Evolutionary conservation across 495 filamentous ascomycete genomes (phyloP).

Genomic region (Penicillium egyptiacum): DNA sequence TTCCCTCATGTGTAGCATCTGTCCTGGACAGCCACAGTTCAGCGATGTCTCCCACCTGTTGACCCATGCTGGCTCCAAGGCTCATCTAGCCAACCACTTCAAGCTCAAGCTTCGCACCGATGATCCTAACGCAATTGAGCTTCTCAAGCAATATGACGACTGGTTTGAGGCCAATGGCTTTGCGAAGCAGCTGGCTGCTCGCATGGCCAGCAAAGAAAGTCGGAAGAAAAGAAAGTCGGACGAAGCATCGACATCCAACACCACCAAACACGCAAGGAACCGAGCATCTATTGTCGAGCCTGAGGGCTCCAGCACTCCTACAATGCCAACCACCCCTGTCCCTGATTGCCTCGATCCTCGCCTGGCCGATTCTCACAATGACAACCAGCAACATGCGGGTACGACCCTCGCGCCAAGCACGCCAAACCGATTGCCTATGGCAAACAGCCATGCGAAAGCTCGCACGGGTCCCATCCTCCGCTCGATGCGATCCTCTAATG

Average conservation of each 20-base stretch:
- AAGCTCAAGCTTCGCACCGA: slow-evolving; percentile 64
- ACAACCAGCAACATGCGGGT: slow-evolving; percentile 6
- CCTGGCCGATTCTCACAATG: slow-evolving; percentile 23
- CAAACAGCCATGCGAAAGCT: neutral
- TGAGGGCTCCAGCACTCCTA: slow-evolving; percentile 1
- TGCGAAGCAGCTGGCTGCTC: slow-evolving; percentile 63
- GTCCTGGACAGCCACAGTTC: slow-evolving; percentile 72
- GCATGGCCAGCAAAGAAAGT: slow-evolving; percentile 69
- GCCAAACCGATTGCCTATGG: neutral
- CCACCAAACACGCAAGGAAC: slow-evolving; percentile 2
- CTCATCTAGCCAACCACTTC: slow-evolving; percentile 73
- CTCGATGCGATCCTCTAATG: neutral
- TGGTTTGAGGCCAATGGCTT: slow-evolving; percentile 72
- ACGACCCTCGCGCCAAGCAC: slow-evolving; percentile 1
- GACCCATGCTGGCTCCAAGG: slow-evolving; percentile 84
- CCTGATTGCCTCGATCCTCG: slow-evolving; percentile 41
- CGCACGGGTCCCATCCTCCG: neutral
- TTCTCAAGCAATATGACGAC: slow-evolving; percentile 59
- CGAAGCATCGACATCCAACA: slow-evolving; percentile 11
- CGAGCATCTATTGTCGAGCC: neutral
- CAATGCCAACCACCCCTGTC: neutral
- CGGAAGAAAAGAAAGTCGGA: slow-evolving; percentile 48
- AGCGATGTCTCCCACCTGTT: slow-evolving; percentile 87
- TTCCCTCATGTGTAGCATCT: slow-evolving; percentile 74
- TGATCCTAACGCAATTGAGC: slow-evolving; percentile 50